Base-by-base conservation (phyloP, 2,329 filamentous ascomycete genomes). In the Nemania diffusa region DNA sequence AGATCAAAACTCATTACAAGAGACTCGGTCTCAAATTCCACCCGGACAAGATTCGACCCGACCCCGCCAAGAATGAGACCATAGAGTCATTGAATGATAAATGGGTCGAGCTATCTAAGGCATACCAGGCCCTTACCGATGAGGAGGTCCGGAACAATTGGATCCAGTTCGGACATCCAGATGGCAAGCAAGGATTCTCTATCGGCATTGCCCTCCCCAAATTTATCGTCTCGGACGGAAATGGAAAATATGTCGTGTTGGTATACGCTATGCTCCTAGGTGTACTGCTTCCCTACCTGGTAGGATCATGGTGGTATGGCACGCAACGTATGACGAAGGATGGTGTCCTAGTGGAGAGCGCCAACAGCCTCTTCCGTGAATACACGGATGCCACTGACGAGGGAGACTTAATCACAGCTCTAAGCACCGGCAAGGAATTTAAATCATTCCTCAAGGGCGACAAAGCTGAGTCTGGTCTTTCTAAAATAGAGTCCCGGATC, bases 271-370 rank as follows among this genome's bases (percentile, higher is more conserved):
- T 91, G 37, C 86, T 98, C 44, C 89, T 99, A 58, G 96, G 95
- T 62, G 92, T 98, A 69, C 83, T 97, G 67, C 84, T 99, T 59
- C 96, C 96, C 2, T 99, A 97, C 79, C 84, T 96, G 55, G 95
- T 99, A 63, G 96, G 96, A 55, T 94, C 92, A 66, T 99, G 96
- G 96, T 99, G 96, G 96, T 99, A 99, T 78, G 96, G 97, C 68
- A 97, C 93, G 37, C 95, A 97, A 80, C 89, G 91, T 74, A 89
- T 92, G 80, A 98, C 96, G 42, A 97, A 95, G 82, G 97, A 99
- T 80, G 93, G 93, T 73, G 92, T 98, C 27, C 85, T 97, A 62
- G 91, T 97, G 78, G 93, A 96, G 78, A 97, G 92, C 80, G 94
- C 97, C 73, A 97, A 97, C 79, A 94, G 93, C 72, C 87, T 99